phyloP scores from a whole-genome alignment of 2,329 filamentous ascomycete species.

The Biscogniauxia marginata region DNA sequence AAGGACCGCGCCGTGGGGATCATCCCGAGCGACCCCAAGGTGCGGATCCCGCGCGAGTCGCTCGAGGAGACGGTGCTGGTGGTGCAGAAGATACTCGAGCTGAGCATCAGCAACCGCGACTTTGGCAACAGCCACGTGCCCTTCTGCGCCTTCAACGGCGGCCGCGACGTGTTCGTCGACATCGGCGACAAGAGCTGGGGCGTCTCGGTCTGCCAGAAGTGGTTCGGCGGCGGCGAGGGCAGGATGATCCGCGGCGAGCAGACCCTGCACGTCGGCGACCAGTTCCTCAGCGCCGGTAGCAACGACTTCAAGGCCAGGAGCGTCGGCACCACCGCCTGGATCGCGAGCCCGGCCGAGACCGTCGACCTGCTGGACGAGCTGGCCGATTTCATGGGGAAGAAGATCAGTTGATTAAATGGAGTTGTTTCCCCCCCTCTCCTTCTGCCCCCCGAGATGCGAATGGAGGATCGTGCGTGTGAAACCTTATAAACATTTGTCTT shows the following conservation, averaged over 20 bases:
- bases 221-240: conserved; percentile 64
- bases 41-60: conserved; percentile 78
- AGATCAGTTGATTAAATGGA: conserved; percentile 28
- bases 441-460: too few species aligned
- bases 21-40: conserved; percentile 60
- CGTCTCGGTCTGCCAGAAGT: conserved; percentile 86
- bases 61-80: conserved; percentile 95
- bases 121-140: conserved; percentile 53
- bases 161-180: conserved; percentile 96
- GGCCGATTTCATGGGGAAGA: conserved; percentile 54
- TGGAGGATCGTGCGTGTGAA: too few species aligned
- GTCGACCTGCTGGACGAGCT: conserved; percentile 87
- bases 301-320: conserved; percentile 96
- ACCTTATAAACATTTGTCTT: not conserved
- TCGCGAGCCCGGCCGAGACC: conserved; percentile 88
- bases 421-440: too few species aligned
- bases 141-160: conserved; percentile 98
- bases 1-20: conserved; percentile 88
- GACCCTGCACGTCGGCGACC: conserved; percentile 93
- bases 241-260: conserved; percentile 65
- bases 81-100: conserved; percentile 87
- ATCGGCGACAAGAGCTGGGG: conserved; percentile 98
- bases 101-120: conserved; percentile 58
- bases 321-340: conserved; percentile 95
- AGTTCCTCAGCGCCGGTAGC: conserved; percentile 90